Evolutionary conservation across 2,329 filamentous ascomycete genomes (phyloP), one percentile per base, ranked within the genome.

Genomic region (Trichoderma atroviride): DNA sequence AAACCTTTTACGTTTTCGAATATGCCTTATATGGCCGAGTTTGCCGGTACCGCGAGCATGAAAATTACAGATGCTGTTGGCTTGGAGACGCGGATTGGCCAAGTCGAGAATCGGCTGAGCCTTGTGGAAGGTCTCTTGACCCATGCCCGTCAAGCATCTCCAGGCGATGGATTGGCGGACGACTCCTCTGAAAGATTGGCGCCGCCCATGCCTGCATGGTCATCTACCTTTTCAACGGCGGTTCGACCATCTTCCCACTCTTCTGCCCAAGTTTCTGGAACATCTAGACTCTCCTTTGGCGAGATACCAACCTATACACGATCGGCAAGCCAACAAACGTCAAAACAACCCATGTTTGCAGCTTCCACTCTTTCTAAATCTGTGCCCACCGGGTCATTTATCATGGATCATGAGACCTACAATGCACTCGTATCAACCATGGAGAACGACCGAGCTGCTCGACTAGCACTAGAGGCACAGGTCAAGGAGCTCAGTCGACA

Each of bases 1-100:
- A 82, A 87, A 68, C 84, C 87, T 0, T 89, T 89, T 73, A 81
- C 84, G 69, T 89, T 89, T 74, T 84, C 83, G 5, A 79, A 83
- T 27, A 77, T 86, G 59, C 75, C 78, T 11, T 77, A 79, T 24
- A 80, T 84, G 75, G 82, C 82, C 58, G 81, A 83, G 72, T 81
- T 85, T 78, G 80, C 82, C 0, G 84, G 82, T 29, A 86, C 82
- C 31, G 86, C 87, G 0, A 84, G 82, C 33, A 86, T 87, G 85
- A 88, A 85, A 74, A 88, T 88, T 70, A 88, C 86, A 1, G 82
- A 87, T 72, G 84, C 83, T 19, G 83, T 82, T 13, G 85, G 81
- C 72, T 74, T 89, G 11, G 87, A 89, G 73, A 82, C 83, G 11
- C 82, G 87, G 14, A 81, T 90, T 22, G 79, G 79, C 10, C 77